A percentile compares a stretch with the other conserved stretches of the same genome.
Conservation (phyloP, 1,284 basidiomycete species). For the Trichosporon faecale region DNA sequence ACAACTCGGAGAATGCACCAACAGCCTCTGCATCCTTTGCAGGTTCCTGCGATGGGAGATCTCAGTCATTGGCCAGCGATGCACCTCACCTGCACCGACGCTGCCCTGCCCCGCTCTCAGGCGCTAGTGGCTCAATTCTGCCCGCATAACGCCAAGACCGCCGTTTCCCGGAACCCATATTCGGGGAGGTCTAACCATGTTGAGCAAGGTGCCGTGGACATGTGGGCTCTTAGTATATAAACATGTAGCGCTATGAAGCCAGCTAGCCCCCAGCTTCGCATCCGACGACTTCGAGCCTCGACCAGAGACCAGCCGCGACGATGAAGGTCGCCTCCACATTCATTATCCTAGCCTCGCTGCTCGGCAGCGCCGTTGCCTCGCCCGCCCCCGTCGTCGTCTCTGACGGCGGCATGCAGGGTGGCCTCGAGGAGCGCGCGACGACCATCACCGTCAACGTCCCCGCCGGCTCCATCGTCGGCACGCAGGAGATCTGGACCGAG, state of each 20-base stretch:
- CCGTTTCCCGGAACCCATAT: neutral
- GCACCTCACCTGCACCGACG: neutral
- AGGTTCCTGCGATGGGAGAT: neutral
- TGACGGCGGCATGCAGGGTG: neutral
- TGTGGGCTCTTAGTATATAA: neutral
- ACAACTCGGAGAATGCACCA: neutral
- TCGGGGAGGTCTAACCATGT: constrained; percentile 1
- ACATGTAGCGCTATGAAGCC: neutral
- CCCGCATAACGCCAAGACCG: neutral
- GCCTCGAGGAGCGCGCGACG: constrained; percentile 13
- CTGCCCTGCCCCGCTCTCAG: neutral
- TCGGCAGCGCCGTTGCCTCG: constrained; percentile 3
- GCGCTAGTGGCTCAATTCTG: neutral
- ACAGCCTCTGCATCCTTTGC: neutral
- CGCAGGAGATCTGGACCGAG: constrained; percentile 6
- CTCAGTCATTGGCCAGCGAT: neutral
- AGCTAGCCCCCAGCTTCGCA: neutral
- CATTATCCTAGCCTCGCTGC: constrained; percentile 5
- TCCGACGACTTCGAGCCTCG: neutral
- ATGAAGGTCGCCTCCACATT: constrained; percentile 11
- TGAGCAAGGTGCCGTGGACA: neutral
- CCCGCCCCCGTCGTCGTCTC: constrained; percentile 7
- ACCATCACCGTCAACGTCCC: constrained; percentile 13
- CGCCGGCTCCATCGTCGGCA: constrained; percentile 21
- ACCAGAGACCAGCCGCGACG: constrained; percentile 4